Percentiles rank a stretch among this genome's conserved stretches.
phyloP scores from a whole-genome alignment of 108 stramenopile species.

The Fistulifera pelliculosa region DNA sequence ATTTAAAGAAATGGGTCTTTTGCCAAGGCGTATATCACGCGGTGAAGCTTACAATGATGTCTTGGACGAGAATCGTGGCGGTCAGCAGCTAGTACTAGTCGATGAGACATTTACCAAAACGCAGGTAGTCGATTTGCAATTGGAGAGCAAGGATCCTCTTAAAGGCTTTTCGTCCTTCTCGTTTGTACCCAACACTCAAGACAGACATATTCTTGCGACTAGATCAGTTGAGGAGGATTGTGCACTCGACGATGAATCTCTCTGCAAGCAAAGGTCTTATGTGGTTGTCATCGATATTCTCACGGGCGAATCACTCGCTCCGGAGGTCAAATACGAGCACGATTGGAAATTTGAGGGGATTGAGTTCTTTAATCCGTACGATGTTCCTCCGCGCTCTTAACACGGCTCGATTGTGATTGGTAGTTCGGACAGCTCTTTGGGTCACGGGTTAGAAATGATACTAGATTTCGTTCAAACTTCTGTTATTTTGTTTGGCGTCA shows the following conservation, averaged over 20 bases:
- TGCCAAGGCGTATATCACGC: slow-evolving; percentile 81
- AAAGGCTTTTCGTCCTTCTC: slow-evolving; percentile 92
- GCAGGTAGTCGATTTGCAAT: slow-evolving; percentile 60
- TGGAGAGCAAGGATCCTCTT: slow-evolving; percentile 49
- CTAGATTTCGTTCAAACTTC: too few species aligned
- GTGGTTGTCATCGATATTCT: slow-evolving; percentile 82
- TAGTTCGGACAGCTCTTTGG: too few species aligned
- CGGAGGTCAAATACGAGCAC: slow-evolving; percentile 73
- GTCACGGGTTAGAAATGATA: too few species aligned
- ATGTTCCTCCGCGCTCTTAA: slow-evolving; percentile 14
- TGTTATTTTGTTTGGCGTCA: too few species aligned
- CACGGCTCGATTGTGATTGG: too few species aligned
- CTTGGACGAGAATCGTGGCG: slow-evolving; percentile 78
- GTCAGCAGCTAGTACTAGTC: slow-evolving; percentile 79
- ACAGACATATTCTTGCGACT: slow-evolving; percentile 75
- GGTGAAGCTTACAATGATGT: slow-evolving; percentile 77
- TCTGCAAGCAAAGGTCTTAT: slow-evolving; percentile 87
- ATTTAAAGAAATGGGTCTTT: slow-evolving; percentile 88
- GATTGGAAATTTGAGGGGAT: slow-evolving; percentile 92
- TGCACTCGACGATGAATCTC: slow-evolving; percentile 43
- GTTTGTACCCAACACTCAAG: slow-evolving; percentile 85
- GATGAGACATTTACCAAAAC: slow-evolving; percentile 63
- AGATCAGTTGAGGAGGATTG: slow-evolving; percentile 91
- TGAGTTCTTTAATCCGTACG: slow-evolving; percentile 85
- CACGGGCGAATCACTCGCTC: slow-evolving; percentile 85